These are phyloP conservation scores for Globisporangium polare DNA, from an alignment of 352 stramenopile species.

Conservation along the genomic window DNA sequence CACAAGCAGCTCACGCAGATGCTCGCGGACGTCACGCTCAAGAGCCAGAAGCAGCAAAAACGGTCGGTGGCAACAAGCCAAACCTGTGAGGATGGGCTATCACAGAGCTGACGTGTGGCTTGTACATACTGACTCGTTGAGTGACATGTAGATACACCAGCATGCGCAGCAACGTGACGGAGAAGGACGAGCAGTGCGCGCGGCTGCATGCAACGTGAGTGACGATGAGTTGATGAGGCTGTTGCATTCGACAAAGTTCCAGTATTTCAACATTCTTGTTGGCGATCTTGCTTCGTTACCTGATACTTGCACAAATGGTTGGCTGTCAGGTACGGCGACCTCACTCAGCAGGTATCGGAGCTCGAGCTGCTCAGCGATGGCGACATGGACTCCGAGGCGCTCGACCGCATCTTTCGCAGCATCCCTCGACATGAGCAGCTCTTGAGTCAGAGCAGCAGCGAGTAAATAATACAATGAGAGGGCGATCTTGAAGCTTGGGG, in stretches of 20 bases:
- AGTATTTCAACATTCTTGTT: background rate
- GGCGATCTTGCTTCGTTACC: background rate
- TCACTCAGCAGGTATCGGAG: constrained; percentile 33
- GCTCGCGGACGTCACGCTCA: constrained; percentile 32
- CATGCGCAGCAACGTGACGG: constrained; percentile 25
- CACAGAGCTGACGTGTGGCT: background rate
- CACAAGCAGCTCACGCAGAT: constrained; percentile 33
- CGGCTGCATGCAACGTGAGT: constrained; percentile 15
- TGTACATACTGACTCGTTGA: background rate
- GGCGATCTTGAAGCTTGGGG: background rate
- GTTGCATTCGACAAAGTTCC: background rate
- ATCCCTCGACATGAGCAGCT: constrained; percentile 41
- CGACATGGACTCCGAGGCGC: constrained; percentile 27
- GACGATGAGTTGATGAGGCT: background rate
- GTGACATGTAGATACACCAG: constrained; percentile 23
- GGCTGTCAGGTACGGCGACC: constrained; percentile 30
- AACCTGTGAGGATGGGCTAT: too few species aligned
- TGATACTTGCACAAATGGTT: background rate
- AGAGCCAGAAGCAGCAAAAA: constrained; percentile 37
- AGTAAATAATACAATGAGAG: background rate
- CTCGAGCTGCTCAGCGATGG: constrained; percentile 38
- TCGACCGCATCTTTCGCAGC: constrained; percentile 45
- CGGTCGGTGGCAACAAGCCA: constrained; percentile 18
- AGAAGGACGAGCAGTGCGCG: constrained; percentile 23
- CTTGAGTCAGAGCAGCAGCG: constrained; percentile 5